Percentiles rank a stretch among this genome's conserved stretches.
phyloP scores from a whole-genome alignment of 768 basidiomycete species.

The Russula dissimulans region DNA sequence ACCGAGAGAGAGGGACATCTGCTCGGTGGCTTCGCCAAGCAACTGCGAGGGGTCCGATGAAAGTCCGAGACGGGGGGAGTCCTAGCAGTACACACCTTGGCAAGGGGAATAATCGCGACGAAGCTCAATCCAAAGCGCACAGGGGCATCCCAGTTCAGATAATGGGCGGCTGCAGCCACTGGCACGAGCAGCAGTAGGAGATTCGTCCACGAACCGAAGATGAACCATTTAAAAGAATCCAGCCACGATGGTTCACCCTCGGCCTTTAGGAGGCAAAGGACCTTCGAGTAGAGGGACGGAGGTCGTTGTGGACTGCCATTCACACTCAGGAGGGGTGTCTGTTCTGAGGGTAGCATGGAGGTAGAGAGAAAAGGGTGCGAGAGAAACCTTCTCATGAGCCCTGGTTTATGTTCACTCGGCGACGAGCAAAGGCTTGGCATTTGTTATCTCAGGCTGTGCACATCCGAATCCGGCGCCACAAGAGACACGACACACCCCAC shows the following conservation, averaged over 20 bases:
- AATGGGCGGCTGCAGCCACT: conserved; percentile 54
- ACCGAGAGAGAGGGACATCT: conserved; percentile 68
- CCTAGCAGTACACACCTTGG: conserved; percentile 46
- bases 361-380: background rate
- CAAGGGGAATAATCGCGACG: conserved; percentile 78
- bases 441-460: too few relatives aligned
- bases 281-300: conserved; percentile 29
- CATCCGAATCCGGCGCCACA: too few relatives aligned
- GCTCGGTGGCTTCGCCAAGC: conserved; percentile 75
- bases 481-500: too few relatives aligned
- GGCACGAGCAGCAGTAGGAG: conserved; percentile 75
- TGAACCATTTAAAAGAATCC: conserved; percentile 47
- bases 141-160: conserved; percentile 64
- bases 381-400: background rate
- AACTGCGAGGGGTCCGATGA: conserved; percentile 33
- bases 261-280: conserved; percentile 38
- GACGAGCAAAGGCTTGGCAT: too few relatives aligned
- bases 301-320: conserved; percentile 31
- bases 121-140: conserved; percentile 71
- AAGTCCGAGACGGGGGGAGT: background rate
- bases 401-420: background rate
- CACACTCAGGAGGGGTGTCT: conserved; percentile 18
- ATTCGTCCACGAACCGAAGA: conserved; percentile 64
- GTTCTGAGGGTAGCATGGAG: conserved; percentile 13
- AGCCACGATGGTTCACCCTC: conserved; percentile 57